phyloP scores from a whole-genome alignment of 805 yeast species.

The Starmerella sp. region DNA sequence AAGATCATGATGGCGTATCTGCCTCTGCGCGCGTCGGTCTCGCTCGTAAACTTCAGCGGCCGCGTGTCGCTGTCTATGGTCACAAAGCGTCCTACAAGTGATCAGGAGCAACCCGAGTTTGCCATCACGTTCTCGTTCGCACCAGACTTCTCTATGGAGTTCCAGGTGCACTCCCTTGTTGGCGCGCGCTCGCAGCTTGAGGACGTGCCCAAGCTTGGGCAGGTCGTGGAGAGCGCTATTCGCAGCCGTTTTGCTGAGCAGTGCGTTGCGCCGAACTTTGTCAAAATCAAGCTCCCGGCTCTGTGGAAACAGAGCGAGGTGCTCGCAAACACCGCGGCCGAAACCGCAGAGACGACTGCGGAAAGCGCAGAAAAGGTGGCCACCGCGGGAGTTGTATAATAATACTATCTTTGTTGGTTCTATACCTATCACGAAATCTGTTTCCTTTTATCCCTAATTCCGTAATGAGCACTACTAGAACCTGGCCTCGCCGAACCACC shows the following conservation, averaged over 20 bases:
- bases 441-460: no score
- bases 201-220: slow-evolving; percentile 83
- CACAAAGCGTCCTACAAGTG: slow-evolving; percentile 8
- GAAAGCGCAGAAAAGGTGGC: slow-evolving; percentile 8
- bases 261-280: slow-evolving; percentile 88
- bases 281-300: slow-evolving; percentile 63
- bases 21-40: slow-evolving; percentile 75
- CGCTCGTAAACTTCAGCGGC: slow-evolving; percentile 84
- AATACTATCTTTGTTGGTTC: not conserved
- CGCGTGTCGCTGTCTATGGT: slow-evolving; percentile 61
- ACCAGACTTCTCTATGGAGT: slow-evolving; percentile 83
- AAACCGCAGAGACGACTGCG: slow-evolving; percentile 10
- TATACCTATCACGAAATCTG: no score
- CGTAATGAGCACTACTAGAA: not conserved
- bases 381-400: not conserved
- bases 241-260: slow-evolving; percentile 85
- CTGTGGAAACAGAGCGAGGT: slow-evolving; percentile 12
- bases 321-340: not conserved
- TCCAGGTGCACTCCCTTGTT: slow-evolving; percentile 74
- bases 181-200: slow-evolving; percentile 89
- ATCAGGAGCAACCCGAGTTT: slow-evolving; percentile 32
- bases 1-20: slow-evolving; percentile 72
- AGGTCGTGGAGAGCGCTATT: slow-evolving; percentile 68
- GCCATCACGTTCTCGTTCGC: slow-evolving; percentile 81
- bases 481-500: slow-evolving; percentile 23